Conservation (phyloP, 1,284 basidiomycete species). For the Pseudozyma tsukubaensis region DNA sequence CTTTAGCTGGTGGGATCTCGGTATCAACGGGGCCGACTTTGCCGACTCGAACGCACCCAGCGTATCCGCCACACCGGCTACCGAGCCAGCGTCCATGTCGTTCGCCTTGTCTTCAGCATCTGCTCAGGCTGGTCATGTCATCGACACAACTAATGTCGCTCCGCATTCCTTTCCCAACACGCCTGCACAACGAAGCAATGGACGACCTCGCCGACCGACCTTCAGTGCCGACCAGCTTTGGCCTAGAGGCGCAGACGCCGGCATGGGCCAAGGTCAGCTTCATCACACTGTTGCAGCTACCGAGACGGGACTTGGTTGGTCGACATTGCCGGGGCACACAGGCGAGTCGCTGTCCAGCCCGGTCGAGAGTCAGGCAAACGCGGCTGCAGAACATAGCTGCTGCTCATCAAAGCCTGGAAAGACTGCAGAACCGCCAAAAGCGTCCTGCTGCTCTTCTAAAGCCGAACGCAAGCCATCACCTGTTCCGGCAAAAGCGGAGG, state of each 20-base stretch:
- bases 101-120: conserved; percentile 1
- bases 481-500: not conserved
- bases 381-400: conserved; percentile 11
- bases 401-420: conserved; percentile 24
- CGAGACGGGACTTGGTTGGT: conserved; percentile 45
- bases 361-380: not conserved
- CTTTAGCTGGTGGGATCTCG: conserved; percentile 66
- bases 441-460: conserved; percentile 28
- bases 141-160: not conserved
- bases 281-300: conserved; percentile 41
- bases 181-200: not conserved
- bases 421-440: not conserved
- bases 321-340: conserved; percentile 24
- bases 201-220: conserved; percentile 13
- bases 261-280: conserved; percentile 54
- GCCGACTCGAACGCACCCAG: conserved; percentile 18
- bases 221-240: conserved; percentile 33
- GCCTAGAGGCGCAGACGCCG: conserved; percentile 42
- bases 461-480: not conserved
- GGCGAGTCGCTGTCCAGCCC: conserved; percentile 16
- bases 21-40: conserved; percentile 29
- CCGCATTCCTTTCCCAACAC: conserved; percentile 2
- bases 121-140: not conserved
- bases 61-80: conserved; percentile 21
- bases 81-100: conserved; percentile 12